Percentiles rank a stretch among this genome's conserved stretches.
Evolutionary conservation across 371 early-diverging fungal genomes (phyloP).

Genomic region (Umbelopsis sp.): DNA sequence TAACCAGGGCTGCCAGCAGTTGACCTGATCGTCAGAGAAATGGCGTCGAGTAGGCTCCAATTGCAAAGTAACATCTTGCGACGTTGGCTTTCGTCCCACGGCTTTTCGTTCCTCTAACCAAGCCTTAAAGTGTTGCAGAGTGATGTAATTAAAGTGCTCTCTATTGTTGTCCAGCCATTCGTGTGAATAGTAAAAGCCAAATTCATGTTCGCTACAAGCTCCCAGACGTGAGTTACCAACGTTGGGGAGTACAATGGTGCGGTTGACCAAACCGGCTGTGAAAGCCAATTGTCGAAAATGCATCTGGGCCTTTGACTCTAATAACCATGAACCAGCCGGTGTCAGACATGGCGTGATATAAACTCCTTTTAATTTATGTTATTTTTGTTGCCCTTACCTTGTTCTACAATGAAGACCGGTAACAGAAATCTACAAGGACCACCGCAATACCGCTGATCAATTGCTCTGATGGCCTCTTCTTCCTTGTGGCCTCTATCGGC

Average conservation of each 20-base stretch:
- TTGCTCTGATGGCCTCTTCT: slow-evolving; percentile 6
- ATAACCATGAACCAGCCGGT: neutral
- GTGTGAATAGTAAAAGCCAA: slow-evolving; percentile 35
- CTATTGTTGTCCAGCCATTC: slow-evolving; percentile 27
- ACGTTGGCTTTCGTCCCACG: slow-evolving; percentile 21
- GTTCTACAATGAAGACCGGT: slow-evolving; percentile 39
- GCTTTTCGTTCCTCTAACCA: slow-evolving; percentile 40
- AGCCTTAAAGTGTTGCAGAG: slow-evolving; percentile 29
- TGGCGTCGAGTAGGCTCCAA: slow-evolving; percentile 11
- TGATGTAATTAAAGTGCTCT: slow-evolving; percentile 30
- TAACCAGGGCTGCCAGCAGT: slow-evolving; percentile 26
- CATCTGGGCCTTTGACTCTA: slow-evolving; percentile 35
- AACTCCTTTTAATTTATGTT: too few relatives aligned
- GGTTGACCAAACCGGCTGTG: slow-evolving; percentile 32
- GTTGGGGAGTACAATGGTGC: slow-evolving; percentile 41
- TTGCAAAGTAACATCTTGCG: slow-evolving; percentile 30
- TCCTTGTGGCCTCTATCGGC: neutral
- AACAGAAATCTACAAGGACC: slow-evolving; percentile 40
- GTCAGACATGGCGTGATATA: neutral
- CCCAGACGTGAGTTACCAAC: slow-evolving; percentile 37
- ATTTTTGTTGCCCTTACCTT: slow-evolving; percentile 29
- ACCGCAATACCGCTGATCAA: slow-evolving; percentile 42
- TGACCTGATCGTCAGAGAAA: slow-evolving; percentile 12
- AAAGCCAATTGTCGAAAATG: slow-evolving; percentile 44
- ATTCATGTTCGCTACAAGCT: slow-evolving; percentile 36